Conservation (phyloP, 2,329 filamentous ascomycete genomes). For the Neofusicoccum ribis region DNA sequence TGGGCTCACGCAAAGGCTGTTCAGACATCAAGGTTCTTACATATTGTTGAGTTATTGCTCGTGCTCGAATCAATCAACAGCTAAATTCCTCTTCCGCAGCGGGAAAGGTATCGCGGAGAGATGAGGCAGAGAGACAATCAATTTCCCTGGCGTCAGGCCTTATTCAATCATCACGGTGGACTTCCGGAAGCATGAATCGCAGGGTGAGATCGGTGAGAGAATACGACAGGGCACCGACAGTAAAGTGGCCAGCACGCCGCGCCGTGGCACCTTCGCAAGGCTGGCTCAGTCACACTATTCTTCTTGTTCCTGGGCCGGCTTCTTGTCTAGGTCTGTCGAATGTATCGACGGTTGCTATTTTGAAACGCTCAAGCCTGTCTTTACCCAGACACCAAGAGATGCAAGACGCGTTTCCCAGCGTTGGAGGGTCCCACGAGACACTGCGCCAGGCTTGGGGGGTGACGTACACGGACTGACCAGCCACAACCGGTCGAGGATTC, state of each 20-base stretch:
- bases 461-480: slow-evolving; percentile 3
- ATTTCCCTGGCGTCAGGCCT: neutral
- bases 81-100: neutral
- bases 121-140: neutral
- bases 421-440: neutral
- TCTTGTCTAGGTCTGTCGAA: neutral
- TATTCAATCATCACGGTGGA: neutral
- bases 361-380: neutral
- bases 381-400: neutral
- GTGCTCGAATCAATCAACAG: neutral
- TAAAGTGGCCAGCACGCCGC: neutral
- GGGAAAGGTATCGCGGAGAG: too few species aligned
- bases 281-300: neutral
- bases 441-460: slow-evolving; percentile 12
- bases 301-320: neutral
- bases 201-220: neutral
- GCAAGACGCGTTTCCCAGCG: neutral
- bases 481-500: neutral
- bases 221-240: neutral
- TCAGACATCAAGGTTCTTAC: neutral
- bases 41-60: neutral
- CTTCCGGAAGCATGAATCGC: neutral
- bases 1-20: neutral
- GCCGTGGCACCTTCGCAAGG: neutral
- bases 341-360: neutral